Percentiles rank a stretch among this genome's conserved stretches.
Evolutionary conservation across 495 filamentous ascomycete genomes (phyloP).

Genomic region (Penicillium cinerascens): DNA sequence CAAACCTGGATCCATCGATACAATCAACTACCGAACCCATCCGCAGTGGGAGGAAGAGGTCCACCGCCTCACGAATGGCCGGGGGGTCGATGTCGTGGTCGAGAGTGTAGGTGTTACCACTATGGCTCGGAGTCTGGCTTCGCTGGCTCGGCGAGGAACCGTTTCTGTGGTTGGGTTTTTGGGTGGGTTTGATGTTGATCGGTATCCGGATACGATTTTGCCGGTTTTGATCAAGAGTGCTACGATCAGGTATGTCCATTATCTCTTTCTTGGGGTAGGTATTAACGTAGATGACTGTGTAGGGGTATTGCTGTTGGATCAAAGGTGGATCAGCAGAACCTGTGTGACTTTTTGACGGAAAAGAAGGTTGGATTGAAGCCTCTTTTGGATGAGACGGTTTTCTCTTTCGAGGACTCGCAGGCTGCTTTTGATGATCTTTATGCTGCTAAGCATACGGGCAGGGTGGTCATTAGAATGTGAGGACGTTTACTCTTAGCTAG

Average conservation of each 20-base stretch:
- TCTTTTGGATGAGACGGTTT: background rate
- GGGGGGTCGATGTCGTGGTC: slow-evolving; percentile 8
- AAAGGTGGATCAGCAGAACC: background rate
- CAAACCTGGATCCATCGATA: background rate
- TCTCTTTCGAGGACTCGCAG: background rate
- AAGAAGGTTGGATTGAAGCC: background rate
- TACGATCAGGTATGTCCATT: background rate
- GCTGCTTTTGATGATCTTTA: slow-evolving; percentile 1
- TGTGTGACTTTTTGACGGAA: background rate
- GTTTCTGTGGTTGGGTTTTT: background rate
- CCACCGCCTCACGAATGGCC: background rate
- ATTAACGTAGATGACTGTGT: background rate
- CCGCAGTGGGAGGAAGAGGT: slow-evolving; percentile 8
- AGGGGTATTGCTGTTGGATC: background rate
- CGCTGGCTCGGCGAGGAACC: background rate
- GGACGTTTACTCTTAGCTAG: background rate
- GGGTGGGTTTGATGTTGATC: background rate
- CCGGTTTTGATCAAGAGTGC: background rate
- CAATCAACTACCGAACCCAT: slow-evolving; percentile 7
- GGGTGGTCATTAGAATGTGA: background rate
- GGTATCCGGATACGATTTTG: background rate
- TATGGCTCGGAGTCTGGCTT: background rate
- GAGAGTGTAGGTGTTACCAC: background rate
- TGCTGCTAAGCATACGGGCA: background rate
- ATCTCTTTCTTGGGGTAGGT: background rate